phyloP scores from a whole-genome alignment of 495 filamentous ascomycete genomes.

The Aspergillus indologenus region DNA sequence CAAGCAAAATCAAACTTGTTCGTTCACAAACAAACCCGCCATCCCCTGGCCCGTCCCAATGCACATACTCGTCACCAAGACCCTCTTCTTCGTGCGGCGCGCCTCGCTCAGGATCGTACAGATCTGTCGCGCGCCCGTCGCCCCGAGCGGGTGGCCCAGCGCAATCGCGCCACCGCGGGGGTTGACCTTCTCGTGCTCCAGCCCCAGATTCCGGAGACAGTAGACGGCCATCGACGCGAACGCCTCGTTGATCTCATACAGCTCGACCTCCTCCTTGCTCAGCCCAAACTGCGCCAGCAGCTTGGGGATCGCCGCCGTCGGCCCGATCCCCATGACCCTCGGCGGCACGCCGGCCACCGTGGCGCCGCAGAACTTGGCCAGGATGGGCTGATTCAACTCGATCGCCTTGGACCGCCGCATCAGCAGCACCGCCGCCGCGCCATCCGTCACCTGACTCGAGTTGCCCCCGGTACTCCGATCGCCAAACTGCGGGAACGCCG shows the following conservation, averaged over 20 bases:
- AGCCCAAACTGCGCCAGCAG: slow-evolving; percentile 77
- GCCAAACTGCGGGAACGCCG: slow-evolving; percentile 88
- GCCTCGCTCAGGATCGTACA: slow-evolving; percentile 81
- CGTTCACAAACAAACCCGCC: slow-evolving; percentile 83
- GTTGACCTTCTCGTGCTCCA: slow-evolving; percentile 87
- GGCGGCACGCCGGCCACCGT: slow-evolving; percentile 88
- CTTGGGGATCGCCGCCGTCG: slow-evolving; percentile 92
- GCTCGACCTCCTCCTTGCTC: slow-evolving; percentile 76
- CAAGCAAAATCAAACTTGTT: slow-evolving; percentile 48
- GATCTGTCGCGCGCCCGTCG: slow-evolving; percentile 77
- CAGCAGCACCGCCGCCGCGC: slow-evolving; percentile 83
- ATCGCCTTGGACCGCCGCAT: slow-evolving; percentile 92
- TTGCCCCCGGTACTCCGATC: slow-evolving; percentile 92
- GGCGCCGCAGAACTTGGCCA: slow-evolving; percentile 91
- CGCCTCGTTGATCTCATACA: slow-evolving; percentile 95
- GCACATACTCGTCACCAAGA: slow-evolving; percentile 83
- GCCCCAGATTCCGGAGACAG: slow-evolving; percentile 70
- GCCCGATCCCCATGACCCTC: slow-evolving; percentile 96
- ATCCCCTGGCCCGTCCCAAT: slow-evolving; percentile 82
- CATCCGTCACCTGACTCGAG: slow-evolving; percentile 92
- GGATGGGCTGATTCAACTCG: slow-evolving; percentile 83
- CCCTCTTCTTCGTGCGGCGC: slow-evolving; percentile 73
- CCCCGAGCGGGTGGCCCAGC: slow-evolving; percentile 77
- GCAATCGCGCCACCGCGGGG: slow-evolving; percentile 78
- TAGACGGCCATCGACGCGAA: slow-evolving; percentile 98